Conservation (phyloP, 164 flowering plant species). For the Aristolochia fimbriata region DNA sequence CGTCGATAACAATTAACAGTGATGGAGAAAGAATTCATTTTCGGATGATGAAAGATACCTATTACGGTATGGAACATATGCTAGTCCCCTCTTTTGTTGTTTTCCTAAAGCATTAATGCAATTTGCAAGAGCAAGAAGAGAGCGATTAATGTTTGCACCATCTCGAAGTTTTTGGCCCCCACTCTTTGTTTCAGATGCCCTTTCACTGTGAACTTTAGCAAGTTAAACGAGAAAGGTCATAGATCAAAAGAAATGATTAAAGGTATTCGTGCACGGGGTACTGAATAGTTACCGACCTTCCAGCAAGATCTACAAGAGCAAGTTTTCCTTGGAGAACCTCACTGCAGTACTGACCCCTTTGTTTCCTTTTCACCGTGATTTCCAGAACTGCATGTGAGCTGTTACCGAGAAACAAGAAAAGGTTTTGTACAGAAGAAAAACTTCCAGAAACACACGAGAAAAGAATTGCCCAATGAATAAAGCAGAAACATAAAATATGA, state of each 20-base stretch:
- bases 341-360: constrained; percentile 48
- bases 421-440: background rate
- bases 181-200: constrained; percentile 85
- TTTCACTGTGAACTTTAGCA: constrained; percentile 44
- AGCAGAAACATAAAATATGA: background rate
- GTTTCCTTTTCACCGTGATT: constrained; percentile 66
- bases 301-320: constrained; percentile 95
- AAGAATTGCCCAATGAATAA: background rate
- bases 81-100: constrained; percentile 90
- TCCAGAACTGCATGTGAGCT: constrained; percentile 93
- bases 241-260: background rate
- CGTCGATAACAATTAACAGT: too few relatives aligned
- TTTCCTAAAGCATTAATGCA: constrained; percentile 93
- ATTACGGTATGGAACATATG: constrained; percentile 90
- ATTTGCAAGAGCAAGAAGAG: constrained; percentile 90
- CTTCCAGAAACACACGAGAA: background rate
- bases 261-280: background rate
- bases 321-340: constrained; percentile 79
- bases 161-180: constrained; percentile 88
- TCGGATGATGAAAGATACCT: constrained; percentile 31
- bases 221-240: constrained; percentile 1
- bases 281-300: constrained; percentile 29
- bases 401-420: constrained; percentile 2
- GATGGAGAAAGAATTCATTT: too few relatives aligned
- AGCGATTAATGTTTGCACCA: constrained; percentile 89